Conservation (phyloP, 2,329 filamentous ascomycete genomes). For the Penicillium sclerotigenum region DNA sequence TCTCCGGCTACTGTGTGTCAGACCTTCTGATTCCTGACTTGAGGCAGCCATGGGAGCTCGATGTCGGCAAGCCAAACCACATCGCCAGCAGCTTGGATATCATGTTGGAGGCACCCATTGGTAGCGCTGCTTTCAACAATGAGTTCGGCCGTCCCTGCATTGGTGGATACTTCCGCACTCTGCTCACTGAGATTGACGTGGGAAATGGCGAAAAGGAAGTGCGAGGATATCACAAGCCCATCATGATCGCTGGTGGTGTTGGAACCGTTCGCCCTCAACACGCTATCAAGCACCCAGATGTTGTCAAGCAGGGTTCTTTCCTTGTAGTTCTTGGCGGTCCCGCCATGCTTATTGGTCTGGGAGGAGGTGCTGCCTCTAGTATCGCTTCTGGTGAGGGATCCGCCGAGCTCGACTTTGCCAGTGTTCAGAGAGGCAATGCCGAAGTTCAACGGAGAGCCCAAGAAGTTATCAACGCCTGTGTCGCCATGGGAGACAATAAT, state of each 20-base stretch:
- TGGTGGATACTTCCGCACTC: conserved; percentile 84
- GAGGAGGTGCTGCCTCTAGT: conserved; percentile 91
- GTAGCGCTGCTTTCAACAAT: conserved; percentile 94
- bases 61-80: conserved; percentile 84
- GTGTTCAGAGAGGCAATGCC: conserved; percentile 93
- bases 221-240: conserved; percentile 95
- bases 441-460: conserved; percentile 94
- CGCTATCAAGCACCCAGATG: conserved; percentile 75
- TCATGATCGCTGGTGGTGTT: conserved; percentile 95
- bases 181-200: conserved; percentile 67
- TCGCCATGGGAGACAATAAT: conserved; percentile 75
- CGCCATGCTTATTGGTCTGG: conserved; percentile 95
- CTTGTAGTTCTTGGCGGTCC: conserved; percentile 91
- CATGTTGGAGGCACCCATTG: conserved; percentile 95
- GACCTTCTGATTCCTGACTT: conserved; percentile 86
- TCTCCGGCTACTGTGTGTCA: conserved; percentile 91
- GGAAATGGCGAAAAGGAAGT: conserved; percentile 64
- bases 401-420: conserved; percentile 92
- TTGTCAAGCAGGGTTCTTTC: conserved; percentile 83
- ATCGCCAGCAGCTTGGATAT: conserved; percentile 94
- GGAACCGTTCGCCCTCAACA: conserved; percentile 89
- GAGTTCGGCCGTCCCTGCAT: conserved; percentile 91
- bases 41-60: conserved; percentile 81
- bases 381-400: conserved; percentile 83
- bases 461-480: conserved; percentile 96